Evolutionary conservation across 352 stramenopile species (phyloP).

Genomic region (Phytophthora quininea): DNA sequence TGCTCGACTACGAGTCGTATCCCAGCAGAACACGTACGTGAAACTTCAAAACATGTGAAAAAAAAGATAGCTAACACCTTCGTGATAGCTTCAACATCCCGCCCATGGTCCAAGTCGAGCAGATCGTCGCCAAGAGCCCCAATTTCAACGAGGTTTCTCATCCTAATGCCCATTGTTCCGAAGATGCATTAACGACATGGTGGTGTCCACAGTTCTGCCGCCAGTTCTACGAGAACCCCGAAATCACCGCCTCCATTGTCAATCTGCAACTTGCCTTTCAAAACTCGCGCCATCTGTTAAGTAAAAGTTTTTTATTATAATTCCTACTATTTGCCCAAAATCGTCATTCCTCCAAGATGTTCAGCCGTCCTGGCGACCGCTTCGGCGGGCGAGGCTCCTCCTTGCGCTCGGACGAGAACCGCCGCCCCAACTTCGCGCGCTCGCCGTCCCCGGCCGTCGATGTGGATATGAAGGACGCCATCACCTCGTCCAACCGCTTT

Average conservation of each 20-base stretch:
- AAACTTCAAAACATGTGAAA: background rate
- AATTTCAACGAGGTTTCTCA: conserved; percentile 59
- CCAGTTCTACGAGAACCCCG: conserved; percentile 54
- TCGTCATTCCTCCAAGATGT: conserved; percentile 21
- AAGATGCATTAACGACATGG: background rate
- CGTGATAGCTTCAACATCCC: conserved; percentile 46
- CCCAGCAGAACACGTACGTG: conserved; percentile 52
- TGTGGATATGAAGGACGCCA: conserved; percentile 45
- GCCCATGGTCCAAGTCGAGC: conserved; percentile 56
- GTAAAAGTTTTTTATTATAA: too few species aligned
- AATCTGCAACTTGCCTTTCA: conserved; percentile 58
- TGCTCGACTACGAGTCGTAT: conserved; percentile 49
- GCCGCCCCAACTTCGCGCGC: conserved; percentile 33
- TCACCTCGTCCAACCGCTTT: conserved; percentile 13
- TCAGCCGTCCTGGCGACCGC: conserved; percentile 18
- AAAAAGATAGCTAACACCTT: background rate
- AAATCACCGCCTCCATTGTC: conserved; percentile 36
- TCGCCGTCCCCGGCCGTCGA: conserved; percentile 18
- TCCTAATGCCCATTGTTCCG: background rate
- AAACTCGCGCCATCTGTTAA: conserved; percentile 12
- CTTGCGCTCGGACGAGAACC: conserved; percentile 44
- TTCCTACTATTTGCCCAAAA: conserved; percentile 7
- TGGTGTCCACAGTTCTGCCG: conserved; percentile 46
- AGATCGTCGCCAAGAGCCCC: conserved; percentile 55
- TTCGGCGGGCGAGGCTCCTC: conserved; percentile 22